These are phyloP conservation scores for Saturnispora bothae DNA, from an alignment of 805 yeast species.

Conservation along the genomic window DNA sequence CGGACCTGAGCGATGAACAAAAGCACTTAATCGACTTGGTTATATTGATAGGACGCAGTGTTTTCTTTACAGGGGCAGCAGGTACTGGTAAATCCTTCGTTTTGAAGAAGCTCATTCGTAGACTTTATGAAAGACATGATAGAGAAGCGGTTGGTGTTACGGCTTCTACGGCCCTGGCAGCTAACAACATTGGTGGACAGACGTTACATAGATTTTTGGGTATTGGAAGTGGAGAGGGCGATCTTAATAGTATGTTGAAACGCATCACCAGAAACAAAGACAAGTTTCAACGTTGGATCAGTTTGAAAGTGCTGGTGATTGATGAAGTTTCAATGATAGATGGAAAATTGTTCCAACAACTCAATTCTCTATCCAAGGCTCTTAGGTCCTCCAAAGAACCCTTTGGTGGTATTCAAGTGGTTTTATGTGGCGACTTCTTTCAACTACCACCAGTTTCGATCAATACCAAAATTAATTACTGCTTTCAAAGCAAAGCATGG, in stretches of 20 bases:
- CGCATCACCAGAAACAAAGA: constrained; percentile 37
- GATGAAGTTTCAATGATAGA: constrained; percentile 96
- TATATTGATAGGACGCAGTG: constrained; percentile 38
- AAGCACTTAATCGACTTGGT: constrained; percentile 38
- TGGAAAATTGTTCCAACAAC: constrained; percentile 62
- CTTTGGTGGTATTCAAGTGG: constrained; percentile 89
- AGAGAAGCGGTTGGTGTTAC: constrained; percentile 64
- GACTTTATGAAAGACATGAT: constrained; percentile 35
- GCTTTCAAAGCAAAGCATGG: constrained; percentile 76
- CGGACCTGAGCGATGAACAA: constrained; percentile 30
- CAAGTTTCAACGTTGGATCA: constrained; percentile 48
- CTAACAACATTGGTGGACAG: constrained; percentile 83
- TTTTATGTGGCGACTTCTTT: constrained; percentile 90
- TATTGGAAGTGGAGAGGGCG: constrained; percentile 64
- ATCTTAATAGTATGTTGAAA: constrained; percentile 32
- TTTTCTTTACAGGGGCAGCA: constrained; percentile 76
- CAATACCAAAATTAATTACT: constrained; percentile 36
- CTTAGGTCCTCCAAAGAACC: constrained; percentile 43
- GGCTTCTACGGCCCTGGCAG: constrained; percentile 95
- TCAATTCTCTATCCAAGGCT: constrained; percentile 56
- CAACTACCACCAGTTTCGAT: constrained; percentile 85
- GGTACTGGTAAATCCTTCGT: constrained; percentile 83
- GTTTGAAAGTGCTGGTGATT: constrained; percentile 60
- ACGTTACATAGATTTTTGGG: constrained; percentile 84
- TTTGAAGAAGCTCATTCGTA: constrained; percentile 49